phyloP scores from a whole-genome alignment of 2,329 filamentous ascomycete genomes.

The Sclerotinia nivalis region DNA sequence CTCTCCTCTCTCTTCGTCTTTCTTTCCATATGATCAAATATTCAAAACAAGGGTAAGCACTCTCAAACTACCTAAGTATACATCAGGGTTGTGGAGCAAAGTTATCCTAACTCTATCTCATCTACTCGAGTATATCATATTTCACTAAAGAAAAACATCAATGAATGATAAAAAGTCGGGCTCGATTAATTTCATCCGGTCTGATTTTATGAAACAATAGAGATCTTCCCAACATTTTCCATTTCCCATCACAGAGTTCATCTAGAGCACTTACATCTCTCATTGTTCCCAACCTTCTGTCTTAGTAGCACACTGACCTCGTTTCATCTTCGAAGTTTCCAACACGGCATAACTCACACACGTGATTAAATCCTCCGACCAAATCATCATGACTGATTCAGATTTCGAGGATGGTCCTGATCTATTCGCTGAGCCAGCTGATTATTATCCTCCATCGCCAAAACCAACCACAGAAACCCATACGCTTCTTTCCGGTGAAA shows the following conservation, averaged over 20 bases:
- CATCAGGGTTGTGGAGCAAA: background rate
- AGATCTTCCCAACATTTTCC: background rate
- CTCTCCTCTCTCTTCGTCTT: background rate
- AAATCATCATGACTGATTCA: constrained; percentile 26
- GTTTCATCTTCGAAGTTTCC: constrained; percentile 11
- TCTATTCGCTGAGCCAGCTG: constrained; percentile 79
- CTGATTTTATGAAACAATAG: background rate
- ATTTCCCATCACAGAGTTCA: background rate
- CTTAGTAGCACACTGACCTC: constrained; percentile 6
- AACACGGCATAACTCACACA: constrained; percentile 12
- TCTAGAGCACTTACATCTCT: background rate
- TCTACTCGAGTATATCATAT: background rate
- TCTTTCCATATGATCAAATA: background rate
- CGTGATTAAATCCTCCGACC: constrained; percentile 28
- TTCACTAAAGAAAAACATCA: background rate
- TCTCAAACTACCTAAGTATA: background rate
- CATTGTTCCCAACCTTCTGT: background rate
- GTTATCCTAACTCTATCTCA: background rate
- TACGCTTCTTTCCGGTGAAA: constrained; percentile 62
- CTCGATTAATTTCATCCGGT: background rate
- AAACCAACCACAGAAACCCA: constrained; percentile 73
- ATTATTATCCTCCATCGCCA: constrained; percentile 76
- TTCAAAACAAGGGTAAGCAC: background rate
- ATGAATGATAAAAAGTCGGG: background rate
- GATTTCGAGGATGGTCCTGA: constrained; percentile 38